Percentiles rank a stretch among this genome's conserved stretches.
Evolutionary conservation across 2,329 filamentous ascomycete species (phyloP).

Genomic region (Periconia macrospinosa): DNA sequence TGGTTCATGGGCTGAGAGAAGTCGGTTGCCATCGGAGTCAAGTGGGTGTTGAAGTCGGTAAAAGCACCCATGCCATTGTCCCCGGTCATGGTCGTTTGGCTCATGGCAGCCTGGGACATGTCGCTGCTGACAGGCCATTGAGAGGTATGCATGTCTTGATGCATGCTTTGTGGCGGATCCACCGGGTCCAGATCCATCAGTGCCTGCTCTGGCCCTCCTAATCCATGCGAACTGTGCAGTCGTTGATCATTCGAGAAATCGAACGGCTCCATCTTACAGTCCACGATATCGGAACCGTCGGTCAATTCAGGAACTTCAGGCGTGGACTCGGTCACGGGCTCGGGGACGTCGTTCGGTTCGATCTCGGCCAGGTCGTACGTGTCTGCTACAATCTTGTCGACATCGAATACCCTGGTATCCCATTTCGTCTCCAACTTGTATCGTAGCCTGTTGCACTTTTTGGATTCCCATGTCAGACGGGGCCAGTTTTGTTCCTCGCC

Average conservation of each 20-base stretch:
- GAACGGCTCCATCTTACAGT: conserved; percentile 38
- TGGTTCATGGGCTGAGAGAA: conserved; percentile 37
- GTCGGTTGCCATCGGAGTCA: conserved; percentile 34
- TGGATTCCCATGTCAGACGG: conserved; percentile 62
- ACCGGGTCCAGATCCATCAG: conserved; percentile 42
- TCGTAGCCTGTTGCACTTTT: conserved; percentile 64
- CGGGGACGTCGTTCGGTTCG: conserved; percentile 30
- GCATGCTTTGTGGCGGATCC: conserved; percentile 33
- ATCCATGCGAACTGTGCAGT: conserved; percentile 33
- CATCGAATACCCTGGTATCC: conserved; percentile 55
- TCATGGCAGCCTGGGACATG: conserved; percentile 29
- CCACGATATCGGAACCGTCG: conserved; percentile 36
- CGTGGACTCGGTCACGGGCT: conserved; percentile 24
- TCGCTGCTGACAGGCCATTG: conserved; percentile 40
- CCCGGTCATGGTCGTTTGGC: conserved; percentile 28
- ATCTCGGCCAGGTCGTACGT: conserved; percentile 58
- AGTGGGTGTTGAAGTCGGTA: conserved; percentile 28
- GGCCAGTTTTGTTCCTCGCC: conserved; percentile 55
- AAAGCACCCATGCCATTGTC: conserved; percentile 33
- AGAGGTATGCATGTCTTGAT: conserved; percentile 29
- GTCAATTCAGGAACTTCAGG: conserved; percentile 25
- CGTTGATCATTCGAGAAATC: conserved; percentile 32
- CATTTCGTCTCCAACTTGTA: conserved; percentile 69
- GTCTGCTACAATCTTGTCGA: conserved; percentile 59
- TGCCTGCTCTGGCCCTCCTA: conserved; percentile 26